A percentile compares a stretch with the other conserved stretches of the same genome.
Evolutionary conservation across 202 grass and related monocot genomes (phyloP).

Genomic region (Setaria viridis): DNA sequence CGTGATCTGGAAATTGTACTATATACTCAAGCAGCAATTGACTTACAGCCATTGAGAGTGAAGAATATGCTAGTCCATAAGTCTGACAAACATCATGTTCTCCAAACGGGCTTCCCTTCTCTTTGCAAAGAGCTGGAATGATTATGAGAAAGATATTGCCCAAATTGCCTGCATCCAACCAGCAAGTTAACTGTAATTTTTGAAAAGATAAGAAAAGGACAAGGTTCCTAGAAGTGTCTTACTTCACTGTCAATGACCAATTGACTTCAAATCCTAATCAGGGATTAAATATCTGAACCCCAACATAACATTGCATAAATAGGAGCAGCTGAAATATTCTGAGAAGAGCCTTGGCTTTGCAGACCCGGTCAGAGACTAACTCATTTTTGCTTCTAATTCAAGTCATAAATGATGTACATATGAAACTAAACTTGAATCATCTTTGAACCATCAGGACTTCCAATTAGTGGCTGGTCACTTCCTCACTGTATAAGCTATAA

Average conservation of each 20-base stretch:
- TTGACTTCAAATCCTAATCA: background rate
- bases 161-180: slow-evolving; percentile 66
- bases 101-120: slow-evolving; percentile 90
- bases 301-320: background rate
- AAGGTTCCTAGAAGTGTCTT: background rate
- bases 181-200: background rate
- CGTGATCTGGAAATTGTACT: slow-evolving; percentile 10
- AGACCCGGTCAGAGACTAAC: background rate
- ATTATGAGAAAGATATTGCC: slow-evolving; percentile 90
- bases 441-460: background rate
- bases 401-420: background rate
- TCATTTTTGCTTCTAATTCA: background rate
- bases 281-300: background rate
- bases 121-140: slow-evolving; percentile 89
- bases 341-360: background rate
- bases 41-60: slow-evolving; percentile 85
- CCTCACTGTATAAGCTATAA: background rate
- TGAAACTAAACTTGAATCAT: background rate
- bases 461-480: background rate
- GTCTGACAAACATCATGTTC: slow-evolving; percentile 59
- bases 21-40: background rate
- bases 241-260: background rate
- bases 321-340: background rate
- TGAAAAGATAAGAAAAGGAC: background rate
- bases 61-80: slow-evolving; percentile 76